Evolutionary conservation across 179 eudicot genomes (phyloP).

Genomic region (Camellia oleifera): DNA sequence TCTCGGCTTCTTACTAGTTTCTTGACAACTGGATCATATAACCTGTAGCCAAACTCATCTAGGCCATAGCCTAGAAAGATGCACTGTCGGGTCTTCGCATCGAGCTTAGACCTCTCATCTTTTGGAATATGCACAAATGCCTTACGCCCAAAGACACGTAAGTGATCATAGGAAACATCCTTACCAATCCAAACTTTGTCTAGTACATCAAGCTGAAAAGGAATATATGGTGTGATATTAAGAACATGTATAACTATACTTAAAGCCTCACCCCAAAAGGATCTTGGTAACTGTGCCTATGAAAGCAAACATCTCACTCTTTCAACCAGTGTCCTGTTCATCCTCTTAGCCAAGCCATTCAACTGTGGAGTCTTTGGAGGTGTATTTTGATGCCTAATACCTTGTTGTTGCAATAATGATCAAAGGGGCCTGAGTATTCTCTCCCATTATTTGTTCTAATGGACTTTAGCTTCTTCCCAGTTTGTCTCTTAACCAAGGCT

Average conservation of each 20-base stretch:
- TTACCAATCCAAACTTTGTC: constrained; percentile 15
- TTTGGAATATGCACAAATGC: constrained; percentile 19
- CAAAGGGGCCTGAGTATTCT: neutral
- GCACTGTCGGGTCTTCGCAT: constrained; percentile 13
- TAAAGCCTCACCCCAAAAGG: constrained; percentile 20
- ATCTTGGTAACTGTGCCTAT: constrained; percentile 14
- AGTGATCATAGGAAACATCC: constrained; percentile 17
- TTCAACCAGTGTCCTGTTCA: constrained; percentile 17
- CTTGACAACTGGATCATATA: no score
- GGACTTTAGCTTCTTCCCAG: neutral
- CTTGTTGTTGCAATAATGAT: neutral
- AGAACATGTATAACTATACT: constrained; percentile 6
- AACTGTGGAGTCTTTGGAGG: neutral
- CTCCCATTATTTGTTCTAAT: neutral
- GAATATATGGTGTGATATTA: constrained; percentile 13
- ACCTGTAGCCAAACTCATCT: no score
- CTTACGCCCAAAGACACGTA: constrained; percentile 20
- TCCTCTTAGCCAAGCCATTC: constrained; percentile 13
- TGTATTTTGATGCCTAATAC: constrained; percentile 12
- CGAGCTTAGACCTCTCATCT: constrained; percentile 20
- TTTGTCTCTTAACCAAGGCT: neutral
- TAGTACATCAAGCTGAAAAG: constrained; percentile 20
- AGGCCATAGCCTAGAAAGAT: constrained; percentile 6
- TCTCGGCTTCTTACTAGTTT: no score
- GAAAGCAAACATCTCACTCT: constrained; percentile 19